Conservation (phyloP, 345 rosid genomes). For the Citrus australasica region DNA sequence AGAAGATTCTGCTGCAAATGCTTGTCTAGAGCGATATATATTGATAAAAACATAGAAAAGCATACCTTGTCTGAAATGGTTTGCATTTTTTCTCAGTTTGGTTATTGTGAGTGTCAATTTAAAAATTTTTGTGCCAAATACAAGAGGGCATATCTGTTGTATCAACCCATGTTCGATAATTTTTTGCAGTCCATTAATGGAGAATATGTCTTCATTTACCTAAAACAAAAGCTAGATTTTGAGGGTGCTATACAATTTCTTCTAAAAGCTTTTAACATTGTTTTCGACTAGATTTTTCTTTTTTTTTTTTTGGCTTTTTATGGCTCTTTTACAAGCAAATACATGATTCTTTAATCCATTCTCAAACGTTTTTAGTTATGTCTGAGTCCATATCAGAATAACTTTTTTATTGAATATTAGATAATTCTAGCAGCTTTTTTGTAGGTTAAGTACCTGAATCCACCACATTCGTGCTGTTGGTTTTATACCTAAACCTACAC, state of each 20-base stretch:
- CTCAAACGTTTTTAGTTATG: background rate
- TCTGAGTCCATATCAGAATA: background rate
- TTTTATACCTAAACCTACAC: background rate
- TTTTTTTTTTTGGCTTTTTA: background rate
- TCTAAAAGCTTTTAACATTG: background rate
- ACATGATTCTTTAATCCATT: background rate
- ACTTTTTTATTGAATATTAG: background rate
- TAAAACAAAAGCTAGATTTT: background rate
- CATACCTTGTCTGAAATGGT: background rate
- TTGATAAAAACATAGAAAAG: background rate
- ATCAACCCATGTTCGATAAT: background rate
- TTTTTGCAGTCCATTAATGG: background rate
- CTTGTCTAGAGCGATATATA: background rate
- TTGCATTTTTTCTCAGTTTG: background rate
- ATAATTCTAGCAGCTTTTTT: background rate
- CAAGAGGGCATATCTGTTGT: background rate
- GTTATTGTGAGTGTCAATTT: background rate
- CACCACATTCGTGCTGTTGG: too few relatives aligned
- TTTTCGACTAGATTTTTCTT: background rate
- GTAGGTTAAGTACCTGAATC: background rate
- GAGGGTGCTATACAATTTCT: background rate
- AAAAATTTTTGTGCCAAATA: background rate
- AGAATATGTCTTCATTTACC: background rate
- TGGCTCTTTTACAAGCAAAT: background rate
- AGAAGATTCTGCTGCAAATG: background rate